Base-by-base conservation (phyloP, 1,139 yeast genomes). In the Lodderomyces oxycetoniae region DNA sequence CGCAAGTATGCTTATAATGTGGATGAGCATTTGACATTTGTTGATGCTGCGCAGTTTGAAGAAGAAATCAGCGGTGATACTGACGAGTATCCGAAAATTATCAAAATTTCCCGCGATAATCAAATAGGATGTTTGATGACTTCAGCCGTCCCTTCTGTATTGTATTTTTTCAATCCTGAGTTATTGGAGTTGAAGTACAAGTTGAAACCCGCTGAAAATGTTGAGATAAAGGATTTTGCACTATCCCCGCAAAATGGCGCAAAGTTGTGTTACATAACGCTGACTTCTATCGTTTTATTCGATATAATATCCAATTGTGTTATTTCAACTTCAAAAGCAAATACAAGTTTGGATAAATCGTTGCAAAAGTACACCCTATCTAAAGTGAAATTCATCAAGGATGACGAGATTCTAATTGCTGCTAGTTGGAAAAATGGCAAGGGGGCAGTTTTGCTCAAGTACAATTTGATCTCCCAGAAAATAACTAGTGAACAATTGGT, bases 41-140 rank as follows among this genome's bases (percentile, higher is more conserved):
- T 68, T n/a, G 79, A 73, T 36, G 75, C 84, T 14, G 76, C 74
- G 17, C 81, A 75, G 48, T 63, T 67, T 48, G 73, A 67, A 33
- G 63, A 57, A 26, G 58, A 53, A 12, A 48, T 60, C 29, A 35
- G 44, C 14, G 49, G 49, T 11, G 63, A 62, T 46, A 48, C 61
- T 44, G 74, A 70, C 8, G 80, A 74, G 33, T 80, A 79, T 48
- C 81, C 83, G 27, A 80, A 80, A 49, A 55, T 72, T 22, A 66
- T 79, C 9, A 61, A 65, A 23, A 50, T 82, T 26, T 61, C 85
- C 0, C 57, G 63, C 15, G 77, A 79, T 51, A 76, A 73, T 17
- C 50, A 72, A 1, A 58, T 74, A 5, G 88, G 82, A 2, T 79
- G 77, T 10, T 63, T 79, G 37, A 79, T 82, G 49, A 77, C 86